Percentiles rank a stretch among this genome's conserved stretches.
These are phyloP conservation scores for Microthyrium microscopicum DNA, from an alignment of 2,329 filamentous ascomycete genomes.

Conservation along the genomic window DNA sequence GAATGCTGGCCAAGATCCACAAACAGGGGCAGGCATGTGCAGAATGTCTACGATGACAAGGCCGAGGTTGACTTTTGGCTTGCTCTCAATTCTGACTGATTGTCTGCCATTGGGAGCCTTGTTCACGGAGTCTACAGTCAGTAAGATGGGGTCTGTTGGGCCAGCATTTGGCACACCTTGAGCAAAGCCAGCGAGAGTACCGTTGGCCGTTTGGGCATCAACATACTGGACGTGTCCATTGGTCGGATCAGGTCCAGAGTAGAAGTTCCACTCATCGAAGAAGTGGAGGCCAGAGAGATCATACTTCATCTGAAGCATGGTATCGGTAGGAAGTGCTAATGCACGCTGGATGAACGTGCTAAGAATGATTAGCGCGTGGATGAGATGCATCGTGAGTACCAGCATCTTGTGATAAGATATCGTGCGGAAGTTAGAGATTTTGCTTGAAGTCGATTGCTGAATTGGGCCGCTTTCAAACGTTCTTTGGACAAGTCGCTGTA, in stretches of 20 bases:
- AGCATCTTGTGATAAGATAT: too few species aligned
- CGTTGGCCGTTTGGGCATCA: conserved; percentile 21
- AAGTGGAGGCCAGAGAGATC: conserved; percentile 14
- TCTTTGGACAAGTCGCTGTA: too few species aligned
- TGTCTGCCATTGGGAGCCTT: conserved; percentile 20
- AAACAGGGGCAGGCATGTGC: conserved; percentile 21
- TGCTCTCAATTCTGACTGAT: conserved; percentile 20
- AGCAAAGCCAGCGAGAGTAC: too few species aligned
- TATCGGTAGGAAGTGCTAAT: too few species aligned
- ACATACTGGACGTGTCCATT: conserved; percentile 22
- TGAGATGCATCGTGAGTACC: too few species aligned
- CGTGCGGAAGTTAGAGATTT: too few species aligned
- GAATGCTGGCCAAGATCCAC: conserved; percentile 24
- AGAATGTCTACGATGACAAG: conserved; percentile 24
- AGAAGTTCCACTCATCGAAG: conserved; percentile 29
- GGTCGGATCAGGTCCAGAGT: conserved; percentile 27
- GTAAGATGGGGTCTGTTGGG: conserved; percentile 23
- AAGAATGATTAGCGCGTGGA: too few species aligned
- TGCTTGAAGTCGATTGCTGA: too few species aligned
- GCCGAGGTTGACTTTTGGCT: conserved; percentile 18
- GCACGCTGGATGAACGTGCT: too few species aligned
- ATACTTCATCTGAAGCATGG: too few species aligned
- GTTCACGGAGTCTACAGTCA: conserved; percentile 15
- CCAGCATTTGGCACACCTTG: conserved; percentile 22
- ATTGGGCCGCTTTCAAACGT: too few species aligned